Evolutionary conservation across 2,329 filamentous ascomycete species (phyloP), one percentile per base, ranked within the genome.

Genomic region (Talaromyces sp.): DNA sequence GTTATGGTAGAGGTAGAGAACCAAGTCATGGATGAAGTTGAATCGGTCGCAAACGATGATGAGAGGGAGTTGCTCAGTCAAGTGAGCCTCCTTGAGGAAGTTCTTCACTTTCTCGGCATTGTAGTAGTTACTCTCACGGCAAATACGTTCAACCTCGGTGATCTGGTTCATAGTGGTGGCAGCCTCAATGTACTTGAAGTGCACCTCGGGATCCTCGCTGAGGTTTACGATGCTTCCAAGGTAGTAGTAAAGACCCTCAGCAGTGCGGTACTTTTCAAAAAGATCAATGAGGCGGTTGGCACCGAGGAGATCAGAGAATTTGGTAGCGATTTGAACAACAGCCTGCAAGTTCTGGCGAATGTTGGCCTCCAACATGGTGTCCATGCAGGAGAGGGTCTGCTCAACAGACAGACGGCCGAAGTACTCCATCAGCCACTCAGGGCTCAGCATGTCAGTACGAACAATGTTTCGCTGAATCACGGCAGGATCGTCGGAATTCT

Each of bases 31-130:
- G 37, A 97, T 91, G 69, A 99, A 96, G 79, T 97, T 96, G 83
- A 95, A 97, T n/a, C 93, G 90, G 71, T 99, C 94, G 77, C 95
- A 99, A 54, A 99, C 91, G 65, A 97, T 97, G 76, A 99, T 99
- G 49, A 99, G 80, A 39, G 94, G 94, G 39, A 99, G 82, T 77
- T 97, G 93, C 74, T 99, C 94, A 2, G 88, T 86, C 40, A 99
- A 81, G 62, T 87, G 89, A 49, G 94, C 93, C 73, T 99, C 95
- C 79, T 99, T 99, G 57, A 99, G 80, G 84, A 97, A 99, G 80
- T 99, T 99, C 82, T 97, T 97, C 52, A 97, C 91, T 81, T 96
- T 96, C 75, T 97, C 91, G 0, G 91, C 83, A 72, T 97, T 93
- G 77, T 91, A 93, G 68, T 83, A 82, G 72, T 89, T 91, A 81